Base-by-base conservation (phyloP, 805 yeast genomes). In the Zygoascus bituminiphila region DNA sequence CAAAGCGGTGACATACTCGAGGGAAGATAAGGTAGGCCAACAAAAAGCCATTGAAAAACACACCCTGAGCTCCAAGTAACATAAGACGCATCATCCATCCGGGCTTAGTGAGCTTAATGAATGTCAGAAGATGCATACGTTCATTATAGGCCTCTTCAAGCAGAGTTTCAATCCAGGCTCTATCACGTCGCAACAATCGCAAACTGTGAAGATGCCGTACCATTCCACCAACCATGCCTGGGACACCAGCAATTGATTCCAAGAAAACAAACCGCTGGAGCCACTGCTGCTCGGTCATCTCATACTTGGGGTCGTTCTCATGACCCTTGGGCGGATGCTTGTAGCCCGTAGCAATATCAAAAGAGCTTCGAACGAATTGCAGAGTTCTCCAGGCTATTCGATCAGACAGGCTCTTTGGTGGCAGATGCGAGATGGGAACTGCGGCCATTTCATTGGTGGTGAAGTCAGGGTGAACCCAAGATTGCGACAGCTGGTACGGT, bases 221-320 rank as follows among this genome's bases (percentile, higher is more conserved):
- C 64, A 81, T 82, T 1, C 84, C 83, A 2, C 85, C 89, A 42
- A 79, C 84, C 72, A 81, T 76, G 9, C 89, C 88, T 1, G 89
- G 89, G n/a, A 82, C 85, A 7, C 87, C 88, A 4, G 89, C 89
- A 48, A 83, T 72, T 51, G 81, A 74, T 62, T 82, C 89, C 55
- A 82, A 70, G 56, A 83, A 81, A 35, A 83, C 76, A 49, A 75
- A 65, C 46, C 70, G 62, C 5, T 78, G 75, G 50, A 83, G 56
- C 88, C 88, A 83, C 58, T 79, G 77, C 46, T 68, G 70, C 22
- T 75, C 76, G 4, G 82, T 77, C 84, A 82, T 78, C 46, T 68
- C 68, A 53, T 70, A 74, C 41, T 62, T 59, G 40, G 67, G 64
- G 26, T 62, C 52, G 22, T 58, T 52, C 25, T 63, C 62, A 2